Evolutionary conservation across 305 asterid species (phyloP).

Genomic region (Fraxinus baroniana): DNA sequence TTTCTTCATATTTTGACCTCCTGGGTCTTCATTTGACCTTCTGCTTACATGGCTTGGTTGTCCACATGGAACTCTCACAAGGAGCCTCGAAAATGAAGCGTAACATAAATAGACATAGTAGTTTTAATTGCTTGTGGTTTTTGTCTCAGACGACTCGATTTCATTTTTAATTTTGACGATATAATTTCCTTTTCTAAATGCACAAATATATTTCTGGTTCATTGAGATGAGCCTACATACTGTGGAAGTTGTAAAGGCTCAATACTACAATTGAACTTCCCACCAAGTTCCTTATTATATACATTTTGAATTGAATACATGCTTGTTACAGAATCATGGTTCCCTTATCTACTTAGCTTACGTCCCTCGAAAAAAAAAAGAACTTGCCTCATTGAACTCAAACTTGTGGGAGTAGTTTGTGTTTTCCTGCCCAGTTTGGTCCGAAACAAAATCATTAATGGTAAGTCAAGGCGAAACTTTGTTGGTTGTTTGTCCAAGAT

Average conservation of each 20-base stretch:
- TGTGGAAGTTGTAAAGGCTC: constrained; percentile 97
- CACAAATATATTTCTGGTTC: constrained; percentile 84
- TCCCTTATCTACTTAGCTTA: background rate
- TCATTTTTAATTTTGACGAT: constrained; percentile 11
- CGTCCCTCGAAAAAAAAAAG: background rate
- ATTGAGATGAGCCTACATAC: constrained; percentile 99
- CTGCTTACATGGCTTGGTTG: too few relatives aligned
- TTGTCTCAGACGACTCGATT: background rate
- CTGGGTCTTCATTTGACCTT: too few relatives aligned
- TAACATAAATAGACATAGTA: too few relatives aligned
- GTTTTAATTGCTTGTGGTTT: too few relatives aligned
- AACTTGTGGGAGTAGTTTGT: constrained; percentile 91
- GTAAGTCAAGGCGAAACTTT: constrained; percentile 41
- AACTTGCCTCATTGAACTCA: constrained; percentile 15
- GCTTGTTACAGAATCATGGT: constrained; percentile 96
- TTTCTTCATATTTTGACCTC: too few relatives aligned
- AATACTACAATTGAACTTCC: constrained; percentile 93
- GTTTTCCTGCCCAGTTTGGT: constrained; percentile 90
- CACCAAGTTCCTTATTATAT: constrained; percentile 82
- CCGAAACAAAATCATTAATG: constrained; percentile 83
- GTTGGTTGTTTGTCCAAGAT: background rate
- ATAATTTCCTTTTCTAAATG: constrained; percentile 22
- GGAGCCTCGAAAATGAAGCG: too few relatives aligned
- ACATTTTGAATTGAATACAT: constrained; percentile 83
- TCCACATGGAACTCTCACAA: too few relatives aligned